Evolutionary conservation across 2,329 filamentous ascomycete genomes (phyloP).

Genomic region (Emergomyces orientalis): DNA sequence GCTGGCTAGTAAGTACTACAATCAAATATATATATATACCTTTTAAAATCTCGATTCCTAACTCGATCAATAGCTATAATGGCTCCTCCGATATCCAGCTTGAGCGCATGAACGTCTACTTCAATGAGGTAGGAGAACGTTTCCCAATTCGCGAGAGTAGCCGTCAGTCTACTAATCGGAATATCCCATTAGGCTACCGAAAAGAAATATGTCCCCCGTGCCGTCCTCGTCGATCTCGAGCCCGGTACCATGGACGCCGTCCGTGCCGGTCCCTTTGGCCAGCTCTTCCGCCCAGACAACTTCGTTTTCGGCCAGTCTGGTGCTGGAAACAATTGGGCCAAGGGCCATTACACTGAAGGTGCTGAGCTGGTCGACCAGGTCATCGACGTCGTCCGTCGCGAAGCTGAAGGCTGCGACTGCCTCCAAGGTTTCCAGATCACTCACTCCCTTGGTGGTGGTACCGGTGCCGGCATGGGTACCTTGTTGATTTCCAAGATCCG

Average conservation of each 20-base stretch:
- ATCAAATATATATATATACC: neutral
- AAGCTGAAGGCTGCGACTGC: slow-evolving; percentile 98
- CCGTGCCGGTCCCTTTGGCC: slow-evolving; percentile 92
- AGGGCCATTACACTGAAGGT: slow-evolving; percentile 99
- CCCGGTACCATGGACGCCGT: slow-evolving; percentile 99
- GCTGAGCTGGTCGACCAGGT: slow-evolving; percentile 98
- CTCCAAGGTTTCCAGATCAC: slow-evolving; percentile 99
- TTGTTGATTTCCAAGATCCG: slow-evolving; percentile 99
- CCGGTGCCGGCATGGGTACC: slow-evolving; percentile 99
- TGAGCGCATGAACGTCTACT: slow-evolving; percentile 99
- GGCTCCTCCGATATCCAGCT: slow-evolving; percentile 97
- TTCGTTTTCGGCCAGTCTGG: slow-evolving; percentile 99
- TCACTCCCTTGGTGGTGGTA: slow-evolving; percentile 99
- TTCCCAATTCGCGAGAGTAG: slow-evolving; percentile 12
- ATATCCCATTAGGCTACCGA: slow-evolving; percentile 59
- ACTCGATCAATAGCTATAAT: slow-evolving; percentile 62
- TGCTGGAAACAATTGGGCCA: slow-evolving; percentile 99
- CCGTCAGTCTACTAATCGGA: slow-evolving; percentile 1
- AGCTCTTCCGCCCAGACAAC: slow-evolving; percentile 99
- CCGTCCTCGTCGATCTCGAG: slow-evolving; percentile 98
- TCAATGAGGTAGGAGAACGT: slow-evolving; percentile 63
- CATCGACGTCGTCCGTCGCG: slow-evolving; percentile 94
- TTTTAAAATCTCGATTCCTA: slow-evolving; percentile 16
- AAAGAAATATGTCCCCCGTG: slow-evolving; percentile 99
- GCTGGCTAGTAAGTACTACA: slow-evolving; percentile 70